These are phyloP conservation scores for Sorghum bicolor DNA, from an alignment of 176 grass and related monocot genomes.

Conservation along the genomic window Sorghum_bicolor_NCBIv3 NC_012871.2:59865001-59865500, in stretches of 20 bases:
- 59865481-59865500: not conserved
- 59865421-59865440: constrained; percentile 58
- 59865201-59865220: constrained; percentile 56
- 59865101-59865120: not conserved
- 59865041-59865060: constrained; percentile 63
- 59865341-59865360: constrained; percentile 70
- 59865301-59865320: constrained; percentile 41
- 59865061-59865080: constrained; percentile 63
- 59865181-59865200: not conserved
- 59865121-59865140: not conserved
- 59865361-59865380: constrained; percentile 74
- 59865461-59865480: not conserved
- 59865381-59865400: constrained; percentile 63
- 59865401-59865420: constrained; percentile 53
- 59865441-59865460: constrained; percentile 20
- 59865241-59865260: constrained; percentile 56
- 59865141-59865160: not conserved
- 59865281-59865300: constrained; percentile 72
- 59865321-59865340: constrained; percentile 56
- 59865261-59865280: constrained; percentile 81
- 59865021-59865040: constrained; percentile 76
- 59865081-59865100: constrained; percentile 12
- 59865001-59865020: constrained; percentile 53
- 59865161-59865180: not conserved
- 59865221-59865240: constrained; percentile 72